Base-by-base conservation (phyloP, 306 rosid species). In the Corylus americana region DNA sequence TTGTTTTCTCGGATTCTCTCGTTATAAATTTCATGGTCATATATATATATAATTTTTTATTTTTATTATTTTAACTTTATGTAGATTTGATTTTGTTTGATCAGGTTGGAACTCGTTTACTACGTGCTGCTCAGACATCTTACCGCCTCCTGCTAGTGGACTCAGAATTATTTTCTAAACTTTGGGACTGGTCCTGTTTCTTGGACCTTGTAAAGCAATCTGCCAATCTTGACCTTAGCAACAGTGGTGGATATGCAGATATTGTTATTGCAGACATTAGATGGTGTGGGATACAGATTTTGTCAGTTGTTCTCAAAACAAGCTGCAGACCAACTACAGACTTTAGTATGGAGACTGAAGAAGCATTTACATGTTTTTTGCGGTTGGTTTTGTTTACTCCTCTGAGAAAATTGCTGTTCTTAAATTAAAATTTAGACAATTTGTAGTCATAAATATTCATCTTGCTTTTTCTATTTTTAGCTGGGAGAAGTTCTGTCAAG, bases 151-250 rank as follows among this genome's bases (percentile, higher is more conserved):
- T 94, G 47, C 77, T 91, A 29, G 22, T 81, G 75, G 83, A 90
- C 47, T 71, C 90, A 71, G 92, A 87, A 62, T 75, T 74, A 70
- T 94, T 94, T 83, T 71, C 86, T 6, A 84, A 90, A 87, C 84
- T 85, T 57, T 91, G 94, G 97, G 86, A 94, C 64, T 92, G 97
- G 97, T 91, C 93, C 7, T 91, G 92, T 86, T 92, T 89, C 74
- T 59, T 85, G 71, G 87, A 81, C 47, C 84, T 92, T 11, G 27
- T 85, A 80, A 76, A 84, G 74, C 89, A 81, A 77, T 75, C 77
- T 9, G 73, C 77, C 66, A 71, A 55, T 68, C 31, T 49, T 72
- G 87, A 84, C 37, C 42, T 29, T 29, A n/a, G 55, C 70, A 18
- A 71, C 39, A 12, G 39, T 62, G 49, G 58, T n/a, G 82, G 79